These are phyloP conservation scores for Boletus speciosus DNA, from an alignment of 768 basidiomycete genomes.

Conservation along the genomic window DNA sequence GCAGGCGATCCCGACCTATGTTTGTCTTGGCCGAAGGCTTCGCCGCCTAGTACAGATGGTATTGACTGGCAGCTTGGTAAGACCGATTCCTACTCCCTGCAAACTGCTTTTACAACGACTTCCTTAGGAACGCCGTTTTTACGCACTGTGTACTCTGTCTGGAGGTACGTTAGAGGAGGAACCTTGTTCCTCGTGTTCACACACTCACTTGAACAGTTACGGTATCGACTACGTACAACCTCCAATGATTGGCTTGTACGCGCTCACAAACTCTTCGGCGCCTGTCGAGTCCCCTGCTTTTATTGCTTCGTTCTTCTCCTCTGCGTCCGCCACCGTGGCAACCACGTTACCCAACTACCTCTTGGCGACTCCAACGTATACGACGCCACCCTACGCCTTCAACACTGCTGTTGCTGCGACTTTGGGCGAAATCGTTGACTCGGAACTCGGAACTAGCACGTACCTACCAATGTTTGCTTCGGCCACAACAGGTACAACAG, in stretches of 20 bases:
- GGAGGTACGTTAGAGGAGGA: slow-evolving; percentile 46
- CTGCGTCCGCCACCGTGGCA: slow-evolving; percentile 57
- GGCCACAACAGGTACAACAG: slow-evolving; percentile 44
- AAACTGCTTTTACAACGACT: background rate
- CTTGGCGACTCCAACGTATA: slow-evolving; percentile 59
- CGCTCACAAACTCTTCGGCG: slow-evolving; percentile 47
- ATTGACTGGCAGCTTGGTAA: slow-evolving; percentile 82
- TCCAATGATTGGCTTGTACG: slow-evolving; percentile 76
- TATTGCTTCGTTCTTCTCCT: slow-evolving; percentile 54
- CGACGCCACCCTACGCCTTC: slow-evolving; percentile 63
- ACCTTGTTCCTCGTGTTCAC: background rate
- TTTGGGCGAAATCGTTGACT: slow-evolving; percentile 51
- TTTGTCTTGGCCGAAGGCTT: slow-evolving; percentile 70
- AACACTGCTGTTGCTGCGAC: slow-evolving; percentile 61
- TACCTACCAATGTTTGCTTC: slow-evolving; percentile 57
- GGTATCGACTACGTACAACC: slow-evolving; percentile 73
- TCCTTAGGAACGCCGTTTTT: slow-evolving; percentile 59
- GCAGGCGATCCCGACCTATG: slow-evolving; percentile 63
- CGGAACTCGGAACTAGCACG: slow-evolving; percentile 69
- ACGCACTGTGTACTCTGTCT: slow-evolving; percentile 74
- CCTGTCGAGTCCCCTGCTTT: slow-evolving; percentile 38
- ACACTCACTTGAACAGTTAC: slow-evolving; percentile 42
- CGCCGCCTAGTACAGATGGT: slow-evolving; percentile 64
- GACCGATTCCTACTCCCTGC: background rate
- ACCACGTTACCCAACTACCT: slow-evolving; percentile 73